Evolutionary conservation across 1,284 basidiomycete genomes (phyloP).

Genomic region (Cryptococcus sp.): DNA sequence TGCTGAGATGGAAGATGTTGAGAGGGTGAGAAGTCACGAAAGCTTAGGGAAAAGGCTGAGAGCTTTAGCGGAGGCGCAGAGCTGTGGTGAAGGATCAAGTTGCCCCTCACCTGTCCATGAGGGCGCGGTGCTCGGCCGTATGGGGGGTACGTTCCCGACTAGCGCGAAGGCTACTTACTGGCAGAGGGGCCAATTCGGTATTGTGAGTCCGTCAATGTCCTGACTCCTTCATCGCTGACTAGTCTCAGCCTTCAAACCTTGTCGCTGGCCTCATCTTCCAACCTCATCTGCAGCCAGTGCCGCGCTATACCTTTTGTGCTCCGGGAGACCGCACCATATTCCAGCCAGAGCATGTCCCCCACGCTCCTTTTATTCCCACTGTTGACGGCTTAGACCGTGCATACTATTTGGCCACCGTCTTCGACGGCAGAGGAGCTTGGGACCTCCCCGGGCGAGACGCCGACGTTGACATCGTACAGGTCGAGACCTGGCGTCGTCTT

Average conservation of each 20-base stretch:
- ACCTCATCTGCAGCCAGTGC: not conserved
- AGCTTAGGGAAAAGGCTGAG: not conserved
- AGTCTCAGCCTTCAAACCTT: not conserved
- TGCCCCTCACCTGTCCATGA: not conserved
- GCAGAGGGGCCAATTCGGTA: not conserved
- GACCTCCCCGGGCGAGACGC: not conserved
- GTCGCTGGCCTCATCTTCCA: too few relatives aligned
- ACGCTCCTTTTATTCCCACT: not conserved
- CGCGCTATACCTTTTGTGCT: not conserved
- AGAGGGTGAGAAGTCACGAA: not conserved
- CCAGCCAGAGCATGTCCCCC: not conserved
- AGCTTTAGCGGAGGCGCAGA: not conserved
- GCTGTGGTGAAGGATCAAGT: not conserved
- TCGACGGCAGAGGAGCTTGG: not conserved
- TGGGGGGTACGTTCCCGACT: too few relatives aligned
- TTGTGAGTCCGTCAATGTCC: not conserved
- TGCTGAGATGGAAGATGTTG: not conserved
- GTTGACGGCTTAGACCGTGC: not conserved
- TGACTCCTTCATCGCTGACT: constrained; percentile 1
- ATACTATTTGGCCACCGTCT: too few relatives aligned
- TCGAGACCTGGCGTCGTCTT: constrained; percentile 6
- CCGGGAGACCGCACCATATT: not conserved
- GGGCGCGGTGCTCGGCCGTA: too few relatives aligned
- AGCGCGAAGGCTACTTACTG: not conserved
- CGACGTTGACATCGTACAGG: constrained; percentile 15